Evolutionary conservation across 1,284 basidiomycete species (phyloP), one percentile per base, ranked within the genome.

Genomic region (Cystobasidium slooffiae): DNA sequence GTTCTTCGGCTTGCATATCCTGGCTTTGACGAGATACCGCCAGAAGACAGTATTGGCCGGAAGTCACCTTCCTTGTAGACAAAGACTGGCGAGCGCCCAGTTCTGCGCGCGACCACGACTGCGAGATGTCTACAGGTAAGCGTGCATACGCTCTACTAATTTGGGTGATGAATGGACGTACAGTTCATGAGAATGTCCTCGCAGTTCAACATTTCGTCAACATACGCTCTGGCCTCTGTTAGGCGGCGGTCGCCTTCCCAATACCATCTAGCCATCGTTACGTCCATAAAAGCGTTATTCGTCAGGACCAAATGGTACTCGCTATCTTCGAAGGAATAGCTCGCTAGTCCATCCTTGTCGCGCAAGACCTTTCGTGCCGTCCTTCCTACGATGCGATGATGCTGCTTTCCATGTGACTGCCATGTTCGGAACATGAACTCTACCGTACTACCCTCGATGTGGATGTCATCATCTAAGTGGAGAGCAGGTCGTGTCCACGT

Each of bases 181-280:
- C 68, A 70, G 22, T 70, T 70, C 64, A 73, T 67, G 20, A 73
- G 24, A 16, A 73, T 73, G 31, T 73, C 70, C 46, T 73, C 70
- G 62, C 70, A 73, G 22, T 73, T 73, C 46, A 31, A 56, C 12
- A 24, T 46, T 37, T 24, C n/a, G 43, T 73, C 70, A 7, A 73
- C 70, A 37, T 73, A 67, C 12, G 20, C 39, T 6, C 66, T 69
- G 2, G 70, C 52, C 47, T 49, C 37, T n/a, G 12, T 20, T 1
- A 70, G 7, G 14, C 44, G 44, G 7, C 12, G 52, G n/a, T 70
- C 68, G 22, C 39, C 47, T 20, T 37, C 46, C 68, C 68, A 70
- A 37, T 58, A 70, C 68, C 68, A 70, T 12, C 44, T n/a, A 7
- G 62, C n/a, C 63, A 73, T 65, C 16, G 70, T 67, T 14, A 6